A percentile compares a stretch with the other conserved stretches of the same genome.
Conservation (phyloP, 2,329 filamentous ascomycete species). For the Colletotrichum sp. region DNA sequence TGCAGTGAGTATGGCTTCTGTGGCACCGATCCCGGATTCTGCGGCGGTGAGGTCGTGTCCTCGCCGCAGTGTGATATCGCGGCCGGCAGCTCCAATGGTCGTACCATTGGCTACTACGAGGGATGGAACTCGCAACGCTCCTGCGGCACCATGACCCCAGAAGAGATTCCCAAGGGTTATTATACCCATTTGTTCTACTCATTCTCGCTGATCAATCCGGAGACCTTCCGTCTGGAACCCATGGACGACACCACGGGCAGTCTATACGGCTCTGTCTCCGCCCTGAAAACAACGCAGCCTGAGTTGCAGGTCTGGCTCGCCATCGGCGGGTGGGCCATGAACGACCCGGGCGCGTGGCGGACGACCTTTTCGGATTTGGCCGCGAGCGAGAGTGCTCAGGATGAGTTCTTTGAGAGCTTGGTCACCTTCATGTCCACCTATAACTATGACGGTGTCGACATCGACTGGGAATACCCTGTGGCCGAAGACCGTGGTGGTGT, state of each 20-base stretch:
- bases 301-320: constrained; percentile 40
- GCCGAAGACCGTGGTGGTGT: constrained; percentile 20
- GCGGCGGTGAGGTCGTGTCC: constrained; percentile 5
- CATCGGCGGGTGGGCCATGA: constrained; percentile 47
- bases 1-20: constrained; percentile 38
- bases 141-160: constrained; percentile 29
- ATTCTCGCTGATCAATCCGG: constrained; percentile 35
- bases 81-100: background rate
- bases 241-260: background rate
- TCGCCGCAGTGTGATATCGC: background rate
- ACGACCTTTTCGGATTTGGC: constrained; percentile 29
- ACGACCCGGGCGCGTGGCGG: constrained; percentile 33
- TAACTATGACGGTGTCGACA: constrained; percentile 29
- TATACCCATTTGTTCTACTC: constrained; percentile 31
- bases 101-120: constrained; percentile 33
- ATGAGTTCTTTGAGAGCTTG: constrained; percentile 25
- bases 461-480: constrained; percentile 28
- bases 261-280: background rate
- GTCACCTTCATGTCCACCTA: constrained; percentile 24
- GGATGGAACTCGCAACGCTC: constrained; percentile 24
- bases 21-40: constrained; percentile 30
- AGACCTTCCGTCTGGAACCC: constrained; percentile 27
- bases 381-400: background rate
- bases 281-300: constrained; percentile 31
- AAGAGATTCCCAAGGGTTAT: constrained; percentile 23